Evolutionary conservation across 108 stramenopile species (phyloP).

Genomic region (Nitzschia sp.): DNA sequence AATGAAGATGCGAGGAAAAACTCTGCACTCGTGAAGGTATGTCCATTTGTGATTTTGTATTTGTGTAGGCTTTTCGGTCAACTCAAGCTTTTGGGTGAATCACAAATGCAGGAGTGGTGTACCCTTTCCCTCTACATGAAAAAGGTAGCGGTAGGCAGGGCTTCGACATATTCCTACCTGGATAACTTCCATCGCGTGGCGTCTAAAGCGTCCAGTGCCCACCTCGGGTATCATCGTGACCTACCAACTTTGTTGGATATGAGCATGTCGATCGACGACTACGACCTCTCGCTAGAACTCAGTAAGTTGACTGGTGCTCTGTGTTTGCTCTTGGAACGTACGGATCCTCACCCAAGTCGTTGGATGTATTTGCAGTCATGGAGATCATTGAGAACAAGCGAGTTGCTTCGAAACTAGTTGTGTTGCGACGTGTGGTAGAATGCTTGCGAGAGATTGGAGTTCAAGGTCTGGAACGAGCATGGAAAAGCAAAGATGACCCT

Average conservation of each 20-base stretch:
- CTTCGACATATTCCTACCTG: constrained; percentile 15
- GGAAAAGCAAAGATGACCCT: constrained; percentile 18
- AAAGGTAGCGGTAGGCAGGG: neutral
- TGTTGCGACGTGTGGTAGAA: constrained; percentile 29
- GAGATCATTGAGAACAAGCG: constrained; percentile 41
- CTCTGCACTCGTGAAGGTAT: constrained; percentile 55
- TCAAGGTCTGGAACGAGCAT: constrained; percentile 28
- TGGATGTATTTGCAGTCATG: constrained; percentile 15
- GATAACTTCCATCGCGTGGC: constrained; percentile 60
- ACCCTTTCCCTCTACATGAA: constrained; percentile 38
- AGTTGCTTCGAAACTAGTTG: constrained; percentile 16
- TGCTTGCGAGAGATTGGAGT: constrained; percentile 36
- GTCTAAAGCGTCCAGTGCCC: constrained; percentile 48
- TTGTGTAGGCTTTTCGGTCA: no score
- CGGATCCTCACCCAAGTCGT: neutral
- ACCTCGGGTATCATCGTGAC: constrained; percentile 61
- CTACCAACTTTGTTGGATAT: constrained; percentile 59
- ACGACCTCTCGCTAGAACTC: constrained; percentile 63
- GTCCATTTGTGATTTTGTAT: neutral
- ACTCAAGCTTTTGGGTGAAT: no score
- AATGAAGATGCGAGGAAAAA: constrained; percentile 67
- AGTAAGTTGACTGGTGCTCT: constrained; percentile 52
- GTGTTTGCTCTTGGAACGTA: neutral
- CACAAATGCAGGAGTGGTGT: constrained; percentile 64
- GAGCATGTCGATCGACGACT: constrained; percentile 53